Evolutionary conservation across 371 early-diverging fungal species (phyloP).

Genomic region (Neoconidiobolus thromboides): DNA sequence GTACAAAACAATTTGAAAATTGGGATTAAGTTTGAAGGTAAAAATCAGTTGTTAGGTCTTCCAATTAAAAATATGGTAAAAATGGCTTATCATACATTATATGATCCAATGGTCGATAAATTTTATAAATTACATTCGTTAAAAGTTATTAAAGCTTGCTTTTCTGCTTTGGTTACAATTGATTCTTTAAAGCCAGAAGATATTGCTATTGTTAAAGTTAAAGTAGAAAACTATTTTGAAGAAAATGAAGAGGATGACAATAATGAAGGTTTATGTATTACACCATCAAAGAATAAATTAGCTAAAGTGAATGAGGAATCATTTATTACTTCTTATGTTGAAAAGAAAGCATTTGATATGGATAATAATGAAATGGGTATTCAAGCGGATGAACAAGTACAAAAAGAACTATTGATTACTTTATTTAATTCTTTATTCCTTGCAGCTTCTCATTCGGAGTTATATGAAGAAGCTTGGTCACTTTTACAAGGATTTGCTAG

Average conservation of each 20-base stretch:
- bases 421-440: conserved; percentile 44
- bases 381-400: too few relatives aligned
- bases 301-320: too few relatives aligned
- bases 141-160: background rate
- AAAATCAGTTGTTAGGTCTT: conserved; percentile 22
- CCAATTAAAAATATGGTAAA: conserved; percentile 30
- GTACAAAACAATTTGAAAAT: conserved; percentile 40
- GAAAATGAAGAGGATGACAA: too few relatives aligned
- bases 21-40: conserved; percentile 38
- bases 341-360: too few relatives aligned
- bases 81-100: conserved; percentile 32
- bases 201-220: too few relatives aligned
- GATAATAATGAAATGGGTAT: too few relatives aligned
- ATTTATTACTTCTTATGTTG: too few relatives aligned
- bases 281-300: too few relatives aligned
- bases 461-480: conserved; percentile 41
- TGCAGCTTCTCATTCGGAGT: conserved; percentile 36
- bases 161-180: background rate
- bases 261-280: too few relatives aligned
- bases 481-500: conserved; percentile 43
- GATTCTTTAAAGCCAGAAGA: too few relatives aligned
- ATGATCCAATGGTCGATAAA: conserved; percentile 17
- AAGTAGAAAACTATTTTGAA: too few relatives aligned
- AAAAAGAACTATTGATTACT: conserved; percentile 15
- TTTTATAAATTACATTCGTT: background rate